Percentiles rank a stretch among this genome's conserved stretches.
Evolutionary conservation across 2,329 filamentous ascomycete genomes (phyloP).

Genomic region (Diaporthe destruens): DNA sequence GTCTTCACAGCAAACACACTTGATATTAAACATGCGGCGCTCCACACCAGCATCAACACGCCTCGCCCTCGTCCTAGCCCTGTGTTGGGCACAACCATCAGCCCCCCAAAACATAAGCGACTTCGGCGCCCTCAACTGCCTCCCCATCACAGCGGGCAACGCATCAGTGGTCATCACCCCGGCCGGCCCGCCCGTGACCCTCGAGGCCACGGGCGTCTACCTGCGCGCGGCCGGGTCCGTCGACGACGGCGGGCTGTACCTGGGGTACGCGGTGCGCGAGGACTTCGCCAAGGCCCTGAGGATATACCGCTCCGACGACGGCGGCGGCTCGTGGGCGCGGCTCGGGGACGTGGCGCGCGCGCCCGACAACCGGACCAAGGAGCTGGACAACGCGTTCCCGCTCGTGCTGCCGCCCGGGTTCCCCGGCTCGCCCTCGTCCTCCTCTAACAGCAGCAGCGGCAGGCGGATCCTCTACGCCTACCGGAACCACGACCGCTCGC

Average conservation of each 20-base stretch:
- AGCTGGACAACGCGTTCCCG: conserved; percentile 52
- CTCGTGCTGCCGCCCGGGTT: conserved; percentile 31
- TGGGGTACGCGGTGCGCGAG: conserved; percentile 48
- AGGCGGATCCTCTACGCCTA: conserved; percentile 45
- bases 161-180: neutral
- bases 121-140: conserved; percentile 11
- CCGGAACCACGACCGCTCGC: conserved; percentile 50
- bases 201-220: conserved; percentile 48
- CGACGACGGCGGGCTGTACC: conserved; percentile 47
- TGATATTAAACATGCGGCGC: neutral
- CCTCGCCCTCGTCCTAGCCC: neutral
- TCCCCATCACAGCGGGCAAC: conserved; percentile 3
- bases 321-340: conserved; percentile 47
- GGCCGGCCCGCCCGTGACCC: conserved; percentile 45
- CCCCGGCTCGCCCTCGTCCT: neutral
- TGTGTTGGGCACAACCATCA: neutral
- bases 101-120: neutral
- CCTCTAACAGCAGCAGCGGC: neutral
- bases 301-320: conserved; percentile 46
- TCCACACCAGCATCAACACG: neutral
- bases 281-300: conserved; percentile 46
- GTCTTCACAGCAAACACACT: neutral
- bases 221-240: conserved; percentile 46
- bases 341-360: conserved; percentile 40
- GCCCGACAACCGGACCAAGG: conserved; percentile 44